phyloP scores from a whole-genome alignment of 805 yeast species.

The Saccharomyces eubayanus region DNA sequence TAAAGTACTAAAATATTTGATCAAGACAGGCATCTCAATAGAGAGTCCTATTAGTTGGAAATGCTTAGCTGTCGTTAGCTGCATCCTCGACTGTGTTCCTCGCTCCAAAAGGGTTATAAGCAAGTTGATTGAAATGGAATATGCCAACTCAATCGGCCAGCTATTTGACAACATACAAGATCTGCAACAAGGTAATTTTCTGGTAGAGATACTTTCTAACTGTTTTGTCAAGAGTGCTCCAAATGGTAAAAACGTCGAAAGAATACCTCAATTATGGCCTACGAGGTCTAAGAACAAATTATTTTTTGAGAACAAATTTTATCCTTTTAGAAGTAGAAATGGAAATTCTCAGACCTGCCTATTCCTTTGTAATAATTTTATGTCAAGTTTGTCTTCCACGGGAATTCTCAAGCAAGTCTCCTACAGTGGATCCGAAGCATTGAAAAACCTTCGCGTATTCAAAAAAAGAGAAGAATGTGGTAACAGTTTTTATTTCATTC shows the following conservation, averaged over 20 bases:
- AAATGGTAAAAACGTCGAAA: conserved; percentile 7
- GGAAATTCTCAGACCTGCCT: conserved; percentile 8
- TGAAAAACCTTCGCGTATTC: neutral
- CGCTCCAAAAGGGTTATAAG: conserved; percentile 8
- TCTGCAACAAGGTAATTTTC: conserved; percentile 16
- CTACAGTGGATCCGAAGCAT: neutral
- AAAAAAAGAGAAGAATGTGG: conserved; percentile 2
- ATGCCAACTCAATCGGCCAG: conserved; percentile 8
- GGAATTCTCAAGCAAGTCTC: neutral
- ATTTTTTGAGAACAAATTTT: conserved; percentile 11
- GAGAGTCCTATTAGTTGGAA: conserved; percentile 15
- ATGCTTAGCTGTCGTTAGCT: conserved; percentile 11
- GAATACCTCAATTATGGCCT: conserved; percentile 15
- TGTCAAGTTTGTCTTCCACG: neutral
- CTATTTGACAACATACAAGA: conserved; percentile 11
- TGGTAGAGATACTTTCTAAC: conserved; percentile 13
- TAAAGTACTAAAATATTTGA: conserved; percentile 6
- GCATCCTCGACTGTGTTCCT: conserved; percentile 7
- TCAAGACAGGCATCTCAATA: conserved; percentile 9
- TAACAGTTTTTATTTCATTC: conserved; percentile 7
- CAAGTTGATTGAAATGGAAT: conserved; percentile 8
- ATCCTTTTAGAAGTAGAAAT: conserved; percentile 13
- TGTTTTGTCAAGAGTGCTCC: conserved; percentile 13
- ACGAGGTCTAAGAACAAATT: conserved; percentile 6
- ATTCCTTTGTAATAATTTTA: conserved; percentile 9